Evolutionary conservation across 2,329 filamentous ascomycete genomes (phyloP).

Genomic region (Aspergillus hortae): DNA sequence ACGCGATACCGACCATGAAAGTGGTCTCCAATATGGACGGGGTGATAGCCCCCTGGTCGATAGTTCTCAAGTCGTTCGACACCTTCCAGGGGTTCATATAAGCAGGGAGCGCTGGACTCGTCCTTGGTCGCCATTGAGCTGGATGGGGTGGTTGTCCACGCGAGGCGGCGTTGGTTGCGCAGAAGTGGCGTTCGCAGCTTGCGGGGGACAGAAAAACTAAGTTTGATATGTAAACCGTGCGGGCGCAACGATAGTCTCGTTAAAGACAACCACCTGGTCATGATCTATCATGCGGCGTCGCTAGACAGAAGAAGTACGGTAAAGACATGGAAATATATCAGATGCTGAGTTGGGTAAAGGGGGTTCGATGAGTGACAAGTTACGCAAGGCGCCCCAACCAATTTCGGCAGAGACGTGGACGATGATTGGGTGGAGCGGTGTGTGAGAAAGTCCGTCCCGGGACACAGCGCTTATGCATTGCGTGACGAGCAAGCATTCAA

Average conservation of each 20-base stretch:
- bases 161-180: background rate
- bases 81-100: slow-evolving; percentile 18
- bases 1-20: slow-evolving; percentile 35
- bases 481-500: too few relatives aligned
- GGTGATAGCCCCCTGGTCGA: slow-evolving; percentile 25
- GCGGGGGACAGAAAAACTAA: background rate
- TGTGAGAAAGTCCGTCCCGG: too few relatives aligned
- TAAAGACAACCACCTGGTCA: background rate
- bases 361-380: background rate
- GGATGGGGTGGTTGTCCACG: background rate
- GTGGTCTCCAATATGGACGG: slow-evolving; percentile 25
- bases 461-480: too few relatives aligned
- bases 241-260: background rate
- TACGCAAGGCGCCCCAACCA: too few relatives aligned
- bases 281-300: background rate
- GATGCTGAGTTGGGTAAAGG: background rate
- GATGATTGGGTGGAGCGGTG: too few relatives aligned
- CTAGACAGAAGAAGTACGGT: background rate
- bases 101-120: slow-evolving; percentile 1
- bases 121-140: slow-evolving; percentile 10
- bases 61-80: slow-evolving; percentile 23
- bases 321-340: background rate
- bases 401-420: too few relatives aligned
- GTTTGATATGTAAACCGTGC: background rate
- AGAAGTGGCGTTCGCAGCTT: background rate